Evolutionary conservation across 2,329 filamentous ascomycete genomes (phyloP).

Genomic region (Colletotrichum orbiculare): DNA sequence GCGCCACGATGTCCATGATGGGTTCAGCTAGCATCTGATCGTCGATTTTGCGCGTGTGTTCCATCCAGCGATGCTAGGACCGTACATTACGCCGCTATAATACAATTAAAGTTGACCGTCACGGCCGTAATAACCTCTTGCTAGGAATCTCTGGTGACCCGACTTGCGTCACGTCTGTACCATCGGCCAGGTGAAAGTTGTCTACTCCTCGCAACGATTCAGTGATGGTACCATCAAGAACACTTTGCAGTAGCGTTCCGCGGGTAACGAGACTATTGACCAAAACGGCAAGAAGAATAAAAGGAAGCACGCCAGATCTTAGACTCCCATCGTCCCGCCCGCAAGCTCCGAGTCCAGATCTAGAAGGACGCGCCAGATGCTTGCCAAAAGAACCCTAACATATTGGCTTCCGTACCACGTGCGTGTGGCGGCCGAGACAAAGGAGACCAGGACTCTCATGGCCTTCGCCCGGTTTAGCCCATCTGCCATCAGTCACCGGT

Average conservation of each 20-base stretch:
- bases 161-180: slow-evolving; percentile 37
- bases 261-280: slow-evolving; percentile 37
- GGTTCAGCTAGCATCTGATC: slow-evolving; percentile 41
- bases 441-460: slow-evolving; percentile 34
- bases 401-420: slow-evolving; percentile 40
- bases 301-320: slow-evolving; percentile 37
- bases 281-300: slow-evolving; percentile 38
- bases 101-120: slow-evolving; percentile 41
- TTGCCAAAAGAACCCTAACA: slow-evolving; percentile 36
- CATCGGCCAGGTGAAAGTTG: slow-evolving; percentile 40
- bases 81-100: slow-evolving; percentile 38
- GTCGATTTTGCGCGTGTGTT: slow-evolving; percentile 39
- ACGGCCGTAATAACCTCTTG: slow-evolving; percentile 39
- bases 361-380: slow-evolving; percentile 30
- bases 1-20: slow-evolving; percentile 40
- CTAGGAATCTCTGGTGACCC: slow-evolving; percentile 38
- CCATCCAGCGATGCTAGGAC: slow-evolving; percentile 42
- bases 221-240: slow-evolving; percentile 29
- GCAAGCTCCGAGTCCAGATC: slow-evolving; percentile 28
- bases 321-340: slow-evolving; percentile 24
- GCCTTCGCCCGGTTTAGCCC: slow-evolving; percentile 7
- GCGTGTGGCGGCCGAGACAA: slow-evolving; percentile 39
- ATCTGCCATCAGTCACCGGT: background rate
- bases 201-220: background rate
- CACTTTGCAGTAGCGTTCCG: slow-evolving; percentile 39